phyloP scores from a whole-genome alignment of 805 yeast species.

The Ogataea polymorpha region DNA sequence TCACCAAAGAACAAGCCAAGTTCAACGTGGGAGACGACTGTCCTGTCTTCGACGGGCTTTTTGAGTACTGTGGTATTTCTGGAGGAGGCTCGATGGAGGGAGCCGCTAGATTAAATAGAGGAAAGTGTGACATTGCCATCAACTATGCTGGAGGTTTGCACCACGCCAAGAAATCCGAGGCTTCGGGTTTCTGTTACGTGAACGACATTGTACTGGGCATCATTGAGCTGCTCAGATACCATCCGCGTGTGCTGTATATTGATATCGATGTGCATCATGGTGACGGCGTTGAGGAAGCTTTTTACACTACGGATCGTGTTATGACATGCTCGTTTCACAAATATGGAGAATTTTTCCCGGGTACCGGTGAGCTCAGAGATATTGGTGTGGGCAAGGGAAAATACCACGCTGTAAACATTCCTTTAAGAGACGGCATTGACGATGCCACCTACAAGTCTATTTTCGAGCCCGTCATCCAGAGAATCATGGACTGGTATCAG shows the following conservation, averaged over 20 bases:
- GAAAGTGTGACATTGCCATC: conserved; percentile 86
- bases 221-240: conserved; percentile 71
- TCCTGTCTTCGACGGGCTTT: conserved; percentile 77
- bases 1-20: conserved; percentile 82
- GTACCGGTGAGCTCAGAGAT: conserved; percentile 84
- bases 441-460: conserved; percentile 82
- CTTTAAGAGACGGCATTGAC: conserved; percentile 89
- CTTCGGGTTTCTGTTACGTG: conserved; percentile 87
- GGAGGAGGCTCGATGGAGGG: conserved; percentile 94
- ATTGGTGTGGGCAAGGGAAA: conserved; percentile 83
- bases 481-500: conserved; percentile 79
- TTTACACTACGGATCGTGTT: conserved; percentile 86
- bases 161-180: conserved; percentile 88
- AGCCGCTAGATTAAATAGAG: conserved; percentile 73
- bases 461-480: conserved; percentile 82
- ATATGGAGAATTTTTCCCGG: conserved; percentile 91
- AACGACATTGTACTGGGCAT: conserved; percentile 88
- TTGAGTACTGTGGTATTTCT: conserved; percentile 71
- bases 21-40: conserved; percentile 97
- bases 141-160: conserved; percentile 94
- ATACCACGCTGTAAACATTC: conserved; percentile 80
- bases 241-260: conserved; percentile 81
- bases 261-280: conserved; percentile 94
- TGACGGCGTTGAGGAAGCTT: conserved; percentile 94
- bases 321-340: conserved; percentile 91